Conservation (phyloP, 2,329 filamentous ascomycete species). For the Emergomyces pasteurianus region DNA sequence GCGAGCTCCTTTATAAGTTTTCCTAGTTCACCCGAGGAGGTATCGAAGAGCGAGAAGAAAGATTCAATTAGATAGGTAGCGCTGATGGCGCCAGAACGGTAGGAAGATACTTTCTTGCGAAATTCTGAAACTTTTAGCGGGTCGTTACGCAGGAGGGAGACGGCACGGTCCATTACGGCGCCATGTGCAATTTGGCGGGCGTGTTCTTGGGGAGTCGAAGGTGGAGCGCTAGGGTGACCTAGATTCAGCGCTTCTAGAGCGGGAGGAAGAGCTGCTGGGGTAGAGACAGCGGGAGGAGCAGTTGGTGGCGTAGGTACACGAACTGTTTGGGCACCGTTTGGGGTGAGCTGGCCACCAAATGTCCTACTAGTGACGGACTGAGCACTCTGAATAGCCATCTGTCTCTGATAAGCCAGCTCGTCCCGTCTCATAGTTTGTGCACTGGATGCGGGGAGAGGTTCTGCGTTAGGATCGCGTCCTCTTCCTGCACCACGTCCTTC, state of each 20-base stretch:
- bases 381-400: conserved; percentile 80
- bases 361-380: conserved; percentile 68
- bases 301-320: conserved; percentile 32
- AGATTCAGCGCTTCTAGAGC: conserved; percentile 44
- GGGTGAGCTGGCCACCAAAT: conserved; percentile 75
- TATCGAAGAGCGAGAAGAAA: conserved; percentile 79
- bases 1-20: conserved; percentile 85
- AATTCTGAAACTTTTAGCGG: conserved; percentile 63
- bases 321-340: conserved; percentile 35
- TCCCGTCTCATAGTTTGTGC: conserved; percentile 73
- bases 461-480: conserved; percentile 77
- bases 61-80: conserved; percentile 71
- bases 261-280: conserved; percentile 20
- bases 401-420: conserved; percentile 81
- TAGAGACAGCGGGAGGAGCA: conserved; percentile 14
- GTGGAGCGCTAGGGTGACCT: conserved; percentile 30
- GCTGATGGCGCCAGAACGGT: conserved; percentile 55
- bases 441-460: conserved; percentile 62
- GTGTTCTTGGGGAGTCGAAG: conserved; percentile 59
- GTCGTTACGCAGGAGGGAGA: conserved; percentile 69
- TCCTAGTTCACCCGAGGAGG: conserved; percentile 66
- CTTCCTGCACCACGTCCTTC: conserved; percentile 47
- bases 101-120: conserved; percentile 66
- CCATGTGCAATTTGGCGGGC: conserved; percentile 68
- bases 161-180: conserved; percentile 74